These are phyloP conservation scores for Solanum hybrid DNA, from an alignment of 305 asterid genomes.

Conservation along the genomic window DNA sequence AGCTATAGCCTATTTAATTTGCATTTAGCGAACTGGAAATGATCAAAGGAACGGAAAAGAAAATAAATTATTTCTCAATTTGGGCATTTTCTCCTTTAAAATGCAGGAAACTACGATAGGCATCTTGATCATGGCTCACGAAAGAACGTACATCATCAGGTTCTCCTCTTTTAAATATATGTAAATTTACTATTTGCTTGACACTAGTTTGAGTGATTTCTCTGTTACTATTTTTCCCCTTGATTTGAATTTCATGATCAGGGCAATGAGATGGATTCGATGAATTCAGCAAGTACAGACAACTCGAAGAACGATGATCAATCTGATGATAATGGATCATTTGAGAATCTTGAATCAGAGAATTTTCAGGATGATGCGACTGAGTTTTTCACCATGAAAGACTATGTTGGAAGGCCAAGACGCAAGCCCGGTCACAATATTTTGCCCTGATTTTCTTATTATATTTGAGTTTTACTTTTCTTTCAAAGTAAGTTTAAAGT, in stretches of 20 bases:
- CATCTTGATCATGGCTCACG: not conserved
- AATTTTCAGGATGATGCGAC: not conserved
- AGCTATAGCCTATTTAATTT: not conserved
- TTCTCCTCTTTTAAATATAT: not conserved
- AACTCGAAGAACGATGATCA: not conserved
- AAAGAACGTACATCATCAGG: not conserved
- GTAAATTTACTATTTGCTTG: not conserved
- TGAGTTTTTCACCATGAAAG: not conserved
- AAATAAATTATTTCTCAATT: not conserved
- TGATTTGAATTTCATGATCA: not conserved
- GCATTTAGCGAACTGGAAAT: not conserved
- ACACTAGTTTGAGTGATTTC: not conserved
- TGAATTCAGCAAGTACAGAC: not conserved
- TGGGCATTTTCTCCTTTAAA: not conserved
- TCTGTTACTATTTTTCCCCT: not conserved
- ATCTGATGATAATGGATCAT: not conserved
- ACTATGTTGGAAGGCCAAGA: not conserved
- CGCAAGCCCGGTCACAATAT: not conserved
- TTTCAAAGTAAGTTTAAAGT: too few relatives aligned
- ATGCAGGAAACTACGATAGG: not conserved
- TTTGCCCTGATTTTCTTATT: too few relatives aligned
- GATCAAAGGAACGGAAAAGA: not conserved
- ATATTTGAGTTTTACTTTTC: too few relatives aligned
- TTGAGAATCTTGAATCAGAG: constrained; percentile 1
- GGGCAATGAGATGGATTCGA: not conserved